Evolutionary conservation across 225 moss, liverwort and hornwort species (phyloP).

Genomic region (Pseudisothecium myosuroides): DNA sequence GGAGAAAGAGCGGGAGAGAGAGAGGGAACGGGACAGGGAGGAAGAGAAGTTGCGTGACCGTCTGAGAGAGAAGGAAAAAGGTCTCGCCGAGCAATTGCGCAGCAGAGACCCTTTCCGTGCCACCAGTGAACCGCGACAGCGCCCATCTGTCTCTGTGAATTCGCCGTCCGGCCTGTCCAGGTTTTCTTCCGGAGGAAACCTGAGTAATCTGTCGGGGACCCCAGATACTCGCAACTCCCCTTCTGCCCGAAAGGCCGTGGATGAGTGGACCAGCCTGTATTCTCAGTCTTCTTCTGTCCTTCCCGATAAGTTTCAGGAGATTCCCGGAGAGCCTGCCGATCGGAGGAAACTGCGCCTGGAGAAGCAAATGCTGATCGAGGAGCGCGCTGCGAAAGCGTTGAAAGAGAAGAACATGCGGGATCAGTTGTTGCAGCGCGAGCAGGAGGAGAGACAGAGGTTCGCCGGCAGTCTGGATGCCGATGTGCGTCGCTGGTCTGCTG

Average conservation of each 20-base stretch:
- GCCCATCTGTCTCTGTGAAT: conserved; percentile 10
- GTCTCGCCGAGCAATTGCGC: conserved; percentile 42
- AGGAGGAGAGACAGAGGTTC: conserved; percentile 71
- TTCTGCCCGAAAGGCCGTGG: conserved; percentile 20
- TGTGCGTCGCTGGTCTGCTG: conserved; percentile 81
- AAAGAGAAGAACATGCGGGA: conserved; percentile 95
- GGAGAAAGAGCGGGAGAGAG: conserved; percentile 41
- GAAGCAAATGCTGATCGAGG: conserved; percentile 63
- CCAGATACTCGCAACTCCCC: neutral
- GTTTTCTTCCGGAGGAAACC: conserved; percentile 29
- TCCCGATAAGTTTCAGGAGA: conserved; percentile 45
- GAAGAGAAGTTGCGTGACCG: conserved; percentile 44
- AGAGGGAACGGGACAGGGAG: conserved; percentile 34
- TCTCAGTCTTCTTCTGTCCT: conserved; percentile 6
- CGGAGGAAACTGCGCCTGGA: conserved; percentile 48
- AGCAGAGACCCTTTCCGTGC: conserved; percentile 46
- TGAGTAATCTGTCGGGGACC: conserved; percentile 12
- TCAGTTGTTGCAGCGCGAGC: conserved; percentile 67
- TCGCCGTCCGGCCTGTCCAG: conserved; percentile 13
- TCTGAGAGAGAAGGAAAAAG: conserved; percentile 38
- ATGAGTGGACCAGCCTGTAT: conserved; percentile 54
- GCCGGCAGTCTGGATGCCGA: conserved; percentile 74
- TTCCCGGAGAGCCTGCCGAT: conserved; percentile 40
- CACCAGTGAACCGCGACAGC: conserved; percentile 54
- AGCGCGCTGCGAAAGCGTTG: conserved; percentile 72